Conservation (phyloP, 2,329 filamentous ascomycete genomes). For the Colletotrichum magnum region DNA sequence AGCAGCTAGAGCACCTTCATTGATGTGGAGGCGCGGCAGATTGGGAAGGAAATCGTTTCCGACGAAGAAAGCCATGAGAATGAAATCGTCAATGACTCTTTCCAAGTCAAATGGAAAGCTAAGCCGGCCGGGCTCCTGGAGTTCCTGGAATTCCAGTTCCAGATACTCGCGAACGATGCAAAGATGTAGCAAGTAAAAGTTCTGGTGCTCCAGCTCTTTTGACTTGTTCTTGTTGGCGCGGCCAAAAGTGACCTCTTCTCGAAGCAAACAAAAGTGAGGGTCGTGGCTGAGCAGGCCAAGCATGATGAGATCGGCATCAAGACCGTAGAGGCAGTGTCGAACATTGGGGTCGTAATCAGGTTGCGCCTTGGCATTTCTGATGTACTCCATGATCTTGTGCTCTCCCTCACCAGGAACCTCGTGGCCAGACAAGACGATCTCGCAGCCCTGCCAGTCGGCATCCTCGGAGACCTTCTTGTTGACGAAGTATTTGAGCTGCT, state of each 20-base stretch:
- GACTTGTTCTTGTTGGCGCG: constrained; percentile 88
- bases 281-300: constrained; percentile 96
- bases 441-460: constrained; percentile 95
- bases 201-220: constrained; percentile 98
- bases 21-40: constrained; percentile 95
- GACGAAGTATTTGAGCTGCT: constrained; percentile 97
- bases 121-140: constrained; percentile 80
- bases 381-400: constrained; percentile 99
- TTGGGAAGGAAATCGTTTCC: constrained; percentile 99
- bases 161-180: constrained; percentile 98
- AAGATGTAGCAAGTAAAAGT: constrained; percentile 97
- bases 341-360: constrained; percentile 93
- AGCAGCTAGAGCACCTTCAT: constrained; percentile 94
- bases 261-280: constrained; percentile 95
- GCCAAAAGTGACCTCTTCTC: constrained; percentile 98
- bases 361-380: constrained; percentile 96
- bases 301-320: constrained; percentile 99
- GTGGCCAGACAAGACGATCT: constrained; percentile 96
- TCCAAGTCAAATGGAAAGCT: constrained; percentile 92
- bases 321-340: constrained; percentile 95
- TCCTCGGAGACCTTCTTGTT: constrained; percentile 99
- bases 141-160: constrained; percentile 95
- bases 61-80: constrained; percentile 99
- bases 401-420: constrained; percentile 98
- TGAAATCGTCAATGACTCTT: constrained; percentile 98